phyloP scores from a whole-genome alignment of 345 rosid species.

The Hypericum androsaemum region DNA sequence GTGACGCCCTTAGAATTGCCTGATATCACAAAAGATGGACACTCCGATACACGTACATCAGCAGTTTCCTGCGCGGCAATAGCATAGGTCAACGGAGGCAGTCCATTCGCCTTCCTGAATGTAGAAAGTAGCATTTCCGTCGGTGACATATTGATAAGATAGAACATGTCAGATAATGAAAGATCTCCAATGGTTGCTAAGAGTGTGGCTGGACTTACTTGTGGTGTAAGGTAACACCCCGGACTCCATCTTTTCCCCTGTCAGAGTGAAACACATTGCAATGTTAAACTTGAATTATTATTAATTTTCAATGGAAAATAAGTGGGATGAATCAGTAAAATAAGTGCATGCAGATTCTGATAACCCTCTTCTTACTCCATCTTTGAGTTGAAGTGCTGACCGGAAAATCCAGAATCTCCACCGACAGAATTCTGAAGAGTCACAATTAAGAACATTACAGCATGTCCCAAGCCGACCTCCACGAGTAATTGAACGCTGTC shows the following conservation, averaged over 20 bases:
- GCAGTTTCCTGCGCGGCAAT: slow-evolving; percentile 6
- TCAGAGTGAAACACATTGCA: neutral
- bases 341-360: neutral
- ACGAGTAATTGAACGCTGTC: too few species aligned
- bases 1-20: slow-evolving; percentile 1
- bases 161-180: too few species aligned
- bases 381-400: slow-evolving; percentile 3
- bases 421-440: slow-evolving; percentile 6
- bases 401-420: slow-evolving; percentile 7
- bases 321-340: neutral
- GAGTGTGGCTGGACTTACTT: neutral
- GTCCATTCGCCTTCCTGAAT: slow-evolving; percentile 8
- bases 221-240: slow-evolving; percentile 4
- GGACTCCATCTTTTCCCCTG: slow-evolving; percentile 6
- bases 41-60: slow-evolving; percentile 4
- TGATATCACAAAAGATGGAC: slow-evolving; percentile 2
- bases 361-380: neutral
- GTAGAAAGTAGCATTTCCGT: too few species aligned
- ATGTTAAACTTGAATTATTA: too few species aligned
- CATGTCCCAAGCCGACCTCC: too few species aligned
- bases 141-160: too few species aligned
- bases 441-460: neutral
- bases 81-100: slow-evolving; percentile 1
- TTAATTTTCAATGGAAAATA: too few species aligned
- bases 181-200: neutral